These are phyloP conservation scores for Mycogone perniciosa DNA, from an alignment of 2,329 filamentous ascomycete species.

Conservation along the genomic window DNA sequence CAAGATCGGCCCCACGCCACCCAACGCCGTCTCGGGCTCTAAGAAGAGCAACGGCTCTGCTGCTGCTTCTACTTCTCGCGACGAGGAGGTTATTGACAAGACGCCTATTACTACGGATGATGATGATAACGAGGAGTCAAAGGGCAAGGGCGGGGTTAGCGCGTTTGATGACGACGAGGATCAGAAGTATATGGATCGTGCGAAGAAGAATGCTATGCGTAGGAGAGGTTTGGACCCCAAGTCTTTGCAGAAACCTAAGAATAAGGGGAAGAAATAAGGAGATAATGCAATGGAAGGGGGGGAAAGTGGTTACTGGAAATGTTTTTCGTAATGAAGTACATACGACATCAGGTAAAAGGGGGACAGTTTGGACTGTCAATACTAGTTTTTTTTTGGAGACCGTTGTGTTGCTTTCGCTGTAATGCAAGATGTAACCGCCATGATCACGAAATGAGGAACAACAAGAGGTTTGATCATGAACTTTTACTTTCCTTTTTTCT, in stretches of 20 bases:
- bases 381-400: background rate
- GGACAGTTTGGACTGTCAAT: background rate
- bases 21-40: constrained; percentile 37
- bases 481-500: background rate
- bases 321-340: background rate
- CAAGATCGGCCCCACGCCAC: constrained; percentile 74
- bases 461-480: background rate
- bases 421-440: background rate
- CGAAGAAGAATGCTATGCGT: constrained; percentile 66
- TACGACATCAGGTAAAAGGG: background rate
- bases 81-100: constrained; percentile 55
- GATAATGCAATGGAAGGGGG: constrained; percentile 2
- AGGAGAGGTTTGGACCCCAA: constrained; percentile 68
- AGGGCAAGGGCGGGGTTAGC: constrained; percentile 53
- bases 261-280: constrained; percentile 5
- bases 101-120: constrained; percentile 54
- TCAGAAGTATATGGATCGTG: constrained; percentile 62
- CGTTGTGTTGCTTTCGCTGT: background rate
- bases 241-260: constrained; percentile 23
- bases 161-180: constrained; percentile 72
- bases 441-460: background rate
- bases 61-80: constrained; percentile 4
- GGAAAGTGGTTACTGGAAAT: constrained; percentile 3
- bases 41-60: constrained; percentile 21
- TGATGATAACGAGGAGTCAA: constrained; percentile 36